These are phyloP conservation scores for Ophiobolus disseminans DNA, from an alignment of 2,329 filamentous ascomycete genomes.

Conservation along the genomic window DNA sequence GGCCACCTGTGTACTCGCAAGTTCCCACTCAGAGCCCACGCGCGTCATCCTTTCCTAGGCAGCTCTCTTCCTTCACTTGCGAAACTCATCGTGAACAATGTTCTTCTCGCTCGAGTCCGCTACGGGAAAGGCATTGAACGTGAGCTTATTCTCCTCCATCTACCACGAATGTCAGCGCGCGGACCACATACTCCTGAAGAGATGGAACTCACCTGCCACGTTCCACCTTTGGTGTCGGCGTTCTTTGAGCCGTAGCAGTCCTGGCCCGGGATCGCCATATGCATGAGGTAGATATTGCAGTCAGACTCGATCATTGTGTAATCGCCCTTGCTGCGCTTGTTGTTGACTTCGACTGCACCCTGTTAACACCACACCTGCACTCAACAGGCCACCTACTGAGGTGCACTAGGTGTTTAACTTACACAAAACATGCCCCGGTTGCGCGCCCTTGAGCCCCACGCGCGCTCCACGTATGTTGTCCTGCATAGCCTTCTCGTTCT, in stretches of 20 bases:
- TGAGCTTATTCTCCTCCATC: not conserved
- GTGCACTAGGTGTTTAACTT: no score
- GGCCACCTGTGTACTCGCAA: no score
- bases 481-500: not conserved
- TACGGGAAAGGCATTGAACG: not conserved
- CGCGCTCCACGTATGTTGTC: not conserved
- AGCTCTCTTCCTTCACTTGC: no score
- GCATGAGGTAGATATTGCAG: not conserved
- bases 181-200: not conserved
- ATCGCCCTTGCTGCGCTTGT: not conserved
- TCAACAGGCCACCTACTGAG: no score
- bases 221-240: not conserved
- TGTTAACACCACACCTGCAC: no score
- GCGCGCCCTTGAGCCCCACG: not conserved
- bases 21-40: no score
- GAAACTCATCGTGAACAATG: not conserved
- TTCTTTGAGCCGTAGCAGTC: not conserved
- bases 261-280: not conserved
- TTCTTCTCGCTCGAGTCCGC: not conserved
- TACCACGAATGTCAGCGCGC: not conserved
- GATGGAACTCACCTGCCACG: conserved; percentile 1
- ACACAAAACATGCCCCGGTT: not conserved
- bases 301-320: not conserved
- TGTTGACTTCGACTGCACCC: not conserved
- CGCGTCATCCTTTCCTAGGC: no score